These are phyloP conservation scores for Trifolium subterraneum DNA, from an alignment of 306 rosid species.

Conservation along the genomic window DNA sequence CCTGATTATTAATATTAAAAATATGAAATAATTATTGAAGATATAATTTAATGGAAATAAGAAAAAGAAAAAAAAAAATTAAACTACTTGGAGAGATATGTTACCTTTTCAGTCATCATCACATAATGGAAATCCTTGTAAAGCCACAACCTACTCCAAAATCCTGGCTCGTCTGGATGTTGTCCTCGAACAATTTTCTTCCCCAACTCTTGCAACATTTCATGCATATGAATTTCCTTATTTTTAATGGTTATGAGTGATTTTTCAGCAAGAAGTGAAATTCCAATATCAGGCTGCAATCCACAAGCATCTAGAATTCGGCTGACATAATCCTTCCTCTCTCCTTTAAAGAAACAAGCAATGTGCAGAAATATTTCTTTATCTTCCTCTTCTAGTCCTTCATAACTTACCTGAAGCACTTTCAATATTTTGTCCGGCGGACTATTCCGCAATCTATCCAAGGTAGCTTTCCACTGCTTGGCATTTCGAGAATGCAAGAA, in stretches of 20 bases:
- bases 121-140: neutral
- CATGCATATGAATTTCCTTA: conserved; percentile 30
- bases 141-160: conserved; percentile 16
- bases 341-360: conserved; percentile 12
- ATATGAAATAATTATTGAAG: too few species aligned
- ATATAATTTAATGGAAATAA: too few species aligned
- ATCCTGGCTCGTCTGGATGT: neutral
- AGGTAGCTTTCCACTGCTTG: conserved; percentile 12
- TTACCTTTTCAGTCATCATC: neutral
- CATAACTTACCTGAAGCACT: neutral
- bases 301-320: neutral
- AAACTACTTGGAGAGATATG: too few species aligned
- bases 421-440: neutral
- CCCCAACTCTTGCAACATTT: conserved; percentile 18
- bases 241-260: conserved; percentile 21
- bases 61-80: too few species aligned
- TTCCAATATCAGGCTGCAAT: conserved; percentile 1
- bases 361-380: conserved; percentile 1
- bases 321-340: conserved; percentile 1
- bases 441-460: neutral
- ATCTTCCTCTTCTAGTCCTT: neutral
- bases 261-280: neutral
- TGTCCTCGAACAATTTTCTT: neutral
- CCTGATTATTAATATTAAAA: too few species aligned
- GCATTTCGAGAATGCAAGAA: neutral